Conservation (phyloP, 495 filamentous ascomycete genomes). For the Acidiella bohemica region DNA sequence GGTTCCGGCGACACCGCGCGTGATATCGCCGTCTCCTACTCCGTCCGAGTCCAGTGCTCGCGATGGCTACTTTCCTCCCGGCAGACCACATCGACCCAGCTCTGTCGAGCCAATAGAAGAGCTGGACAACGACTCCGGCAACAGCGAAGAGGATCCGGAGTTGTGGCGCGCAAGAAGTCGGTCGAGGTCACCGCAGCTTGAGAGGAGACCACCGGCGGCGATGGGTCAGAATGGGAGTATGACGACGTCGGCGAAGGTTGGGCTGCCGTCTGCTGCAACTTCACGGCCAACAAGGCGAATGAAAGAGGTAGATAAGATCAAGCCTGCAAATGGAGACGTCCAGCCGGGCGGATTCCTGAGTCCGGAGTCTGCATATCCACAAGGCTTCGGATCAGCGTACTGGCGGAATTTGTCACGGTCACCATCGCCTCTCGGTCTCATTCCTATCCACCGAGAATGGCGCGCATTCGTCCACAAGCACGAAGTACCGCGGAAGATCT, state of each 20-base stretch:
- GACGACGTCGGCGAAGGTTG: conserved; percentile 13
- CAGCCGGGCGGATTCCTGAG: conserved; percentile 56
- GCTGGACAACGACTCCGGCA: conserved; percentile 13
- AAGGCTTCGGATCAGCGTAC: conserved; percentile 32
- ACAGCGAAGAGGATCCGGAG: conserved; percentile 23
- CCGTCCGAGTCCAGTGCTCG: conserved; percentile 27
- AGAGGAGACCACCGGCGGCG: conserved; percentile 6
- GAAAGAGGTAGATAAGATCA: conserved; percentile 8
- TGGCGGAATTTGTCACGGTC: conserved; percentile 77
- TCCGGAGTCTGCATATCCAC: conserved; percentile 36
- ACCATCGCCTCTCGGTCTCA: conserved; percentile 82
- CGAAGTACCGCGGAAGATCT: conserved; percentile 59
- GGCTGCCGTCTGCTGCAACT: conserved; percentile 10
- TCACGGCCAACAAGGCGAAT: conserved; percentile 4
- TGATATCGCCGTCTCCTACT: conserved; percentile 34
- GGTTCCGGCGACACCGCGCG: conserved; percentile 30
- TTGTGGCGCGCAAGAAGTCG: conserved; percentile 23
- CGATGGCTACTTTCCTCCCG: conserved; percentile 31
- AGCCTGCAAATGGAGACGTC: conserved; percentile 1
- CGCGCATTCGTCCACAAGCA: conserved; percentile 57
- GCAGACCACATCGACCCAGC: neutral
- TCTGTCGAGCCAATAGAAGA: conserved; percentile 19
- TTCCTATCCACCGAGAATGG: conserved; percentile 78
- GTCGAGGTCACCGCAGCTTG: conserved; percentile 24
- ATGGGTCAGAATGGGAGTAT: conserved; percentile 3